A percentile compares a stretch with the other conserved stretches of the same genome.
phyloP scores from a whole-genome alignment of 2,329 filamentous ascomycete species.

The Colletotrichum orbiculare region DNA sequence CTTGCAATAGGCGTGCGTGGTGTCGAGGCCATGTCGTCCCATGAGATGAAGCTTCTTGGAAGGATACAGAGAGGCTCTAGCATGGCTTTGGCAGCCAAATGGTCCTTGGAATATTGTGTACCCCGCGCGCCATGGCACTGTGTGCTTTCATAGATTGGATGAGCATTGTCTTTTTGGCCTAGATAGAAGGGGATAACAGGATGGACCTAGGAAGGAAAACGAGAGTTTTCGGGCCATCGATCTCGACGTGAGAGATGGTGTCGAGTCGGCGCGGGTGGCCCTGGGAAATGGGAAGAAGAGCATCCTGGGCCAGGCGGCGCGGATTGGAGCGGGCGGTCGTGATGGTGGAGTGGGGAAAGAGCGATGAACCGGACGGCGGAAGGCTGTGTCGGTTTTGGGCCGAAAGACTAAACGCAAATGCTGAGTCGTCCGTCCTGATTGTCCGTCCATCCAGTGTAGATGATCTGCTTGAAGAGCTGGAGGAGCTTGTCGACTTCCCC shows the following conservation, averaged over 20 bases:
- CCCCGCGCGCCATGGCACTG: no score
- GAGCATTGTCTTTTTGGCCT: conserved; percentile 1
- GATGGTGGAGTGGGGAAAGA: background rate
- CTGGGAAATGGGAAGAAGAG: background rate
- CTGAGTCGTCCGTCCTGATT: no score
- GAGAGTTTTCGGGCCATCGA: conserved; percentile 8
- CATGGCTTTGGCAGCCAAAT: no score
- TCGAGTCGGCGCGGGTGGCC: background rate
- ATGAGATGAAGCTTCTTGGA: no score
- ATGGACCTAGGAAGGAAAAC: background rate
- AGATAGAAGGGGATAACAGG: background rate
- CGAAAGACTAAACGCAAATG: background rate
- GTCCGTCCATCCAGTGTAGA: no score
- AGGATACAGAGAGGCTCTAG: no score
- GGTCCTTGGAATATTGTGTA: no score
- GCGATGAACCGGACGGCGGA: conserved; percentile 6
- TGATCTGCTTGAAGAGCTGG: no score
- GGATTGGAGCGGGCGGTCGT: background rate
- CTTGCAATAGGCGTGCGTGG: no score
- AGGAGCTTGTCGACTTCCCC: no score
- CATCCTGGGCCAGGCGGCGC: background rate
- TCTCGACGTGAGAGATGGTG: conserved; percentile 2
- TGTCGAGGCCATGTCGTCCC: no score
- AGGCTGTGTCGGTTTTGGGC: conserved; percentile 7
- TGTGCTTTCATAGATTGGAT: no score